These are phyloP conservation scores for Pistacia atlantica DNA, from an alignment of 345 rosid genomes.

Conservation along the genomic window DNA sequence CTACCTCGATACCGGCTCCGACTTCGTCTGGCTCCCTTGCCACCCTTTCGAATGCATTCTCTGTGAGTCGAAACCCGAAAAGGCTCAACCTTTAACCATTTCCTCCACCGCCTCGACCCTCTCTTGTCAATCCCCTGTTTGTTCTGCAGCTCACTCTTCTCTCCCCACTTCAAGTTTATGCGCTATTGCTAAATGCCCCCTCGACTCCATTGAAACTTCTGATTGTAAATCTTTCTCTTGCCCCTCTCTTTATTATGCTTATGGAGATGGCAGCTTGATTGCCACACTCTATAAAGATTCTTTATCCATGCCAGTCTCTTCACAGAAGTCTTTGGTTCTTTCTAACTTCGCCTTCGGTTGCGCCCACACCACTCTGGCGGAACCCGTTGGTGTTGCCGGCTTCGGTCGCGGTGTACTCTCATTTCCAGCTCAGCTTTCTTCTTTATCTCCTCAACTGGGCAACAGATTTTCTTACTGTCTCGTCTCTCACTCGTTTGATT, in stretches of 20 bases:
- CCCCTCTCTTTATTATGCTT: conserved; percentile 87
- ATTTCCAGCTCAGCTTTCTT: conserved; percentile 73
- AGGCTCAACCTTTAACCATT: conserved; percentile 34
- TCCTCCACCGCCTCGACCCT: conserved; percentile 57
- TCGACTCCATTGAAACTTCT: conserved; percentile 71
- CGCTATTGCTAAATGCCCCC: conserved; percentile 78
- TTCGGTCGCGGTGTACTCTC: conserved; percentile 91
- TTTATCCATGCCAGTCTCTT: conserved; percentile 47
- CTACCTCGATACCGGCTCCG: conserved; percentile 94
- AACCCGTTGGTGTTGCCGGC: conserved; percentile 95
- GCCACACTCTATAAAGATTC: conserved; percentile 64
- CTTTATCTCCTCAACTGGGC: conserved; percentile 66
- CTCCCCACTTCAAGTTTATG: conserved; percentile 74
- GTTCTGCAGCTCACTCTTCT: conserved; percentile 84
- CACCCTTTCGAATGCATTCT: conserved; percentile 86
- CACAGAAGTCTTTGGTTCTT: conserved; percentile 39
- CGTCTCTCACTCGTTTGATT: conserved; percentile 84
- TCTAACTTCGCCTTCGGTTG: conserved; percentile 86
- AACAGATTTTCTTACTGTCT: conserved; percentile 85
- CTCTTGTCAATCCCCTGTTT: conserved; percentile 64
- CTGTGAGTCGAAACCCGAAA: conserved; percentile 67
- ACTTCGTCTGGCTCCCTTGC: conserved; percentile 97
- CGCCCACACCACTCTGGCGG: conserved; percentile 81
- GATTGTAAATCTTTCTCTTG: conserved; percentile 72
- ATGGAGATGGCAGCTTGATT: conserved; percentile 87